phyloP scores from a whole-genome alignment of 2,329 filamentous ascomycete species.

The Hypoxylon sp. region DNA sequence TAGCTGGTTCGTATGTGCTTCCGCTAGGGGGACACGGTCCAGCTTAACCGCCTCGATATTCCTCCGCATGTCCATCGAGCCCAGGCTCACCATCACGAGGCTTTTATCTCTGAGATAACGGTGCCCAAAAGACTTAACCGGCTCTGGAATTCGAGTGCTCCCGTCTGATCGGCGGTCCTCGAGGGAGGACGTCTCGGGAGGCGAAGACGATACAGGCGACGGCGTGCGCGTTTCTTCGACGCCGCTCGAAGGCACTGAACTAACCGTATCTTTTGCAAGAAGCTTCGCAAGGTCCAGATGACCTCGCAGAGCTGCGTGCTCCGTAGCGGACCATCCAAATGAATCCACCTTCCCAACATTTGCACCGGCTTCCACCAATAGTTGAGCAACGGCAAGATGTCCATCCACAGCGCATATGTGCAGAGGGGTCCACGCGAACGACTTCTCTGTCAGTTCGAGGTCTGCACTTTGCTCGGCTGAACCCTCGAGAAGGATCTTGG shows the following conservation, averaged over 20 bases:
- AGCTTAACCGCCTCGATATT: conserved; percentile 80
- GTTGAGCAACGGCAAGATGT: conserved; percentile 74
- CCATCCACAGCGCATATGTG: conserved; percentile 94
- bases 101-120: conserved; percentile 89
- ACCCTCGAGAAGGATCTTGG: conserved; percentile 76
- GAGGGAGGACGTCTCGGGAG: conserved; percentile 66
- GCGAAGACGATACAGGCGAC: conserved; percentile 48
- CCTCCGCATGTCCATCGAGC: conserved; percentile 93
- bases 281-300: conserved; percentile 81
- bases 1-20: conserved; percentile 90
- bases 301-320: conserved; percentile 89
- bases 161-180: conserved; percentile 65
- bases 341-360: conserved; percentile 78
- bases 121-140: conserved; percentile 95
- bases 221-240: conserved; percentile 43
- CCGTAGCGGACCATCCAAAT: conserved; percentile 92
- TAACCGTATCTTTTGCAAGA: conserved; percentile 63
- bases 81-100: conserved; percentile 89
- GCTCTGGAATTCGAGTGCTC: conserved; percentile 67
- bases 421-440: conserved; percentile 93
- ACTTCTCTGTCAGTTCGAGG: conserved; percentile 79
- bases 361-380: conserved; percentile 80
- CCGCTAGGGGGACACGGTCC: conserved; percentile 84
- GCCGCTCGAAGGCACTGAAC: conserved; percentile 38
- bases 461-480: conserved; percentile 75